phyloP scores from a whole-genome alignment of 1,139 yeast genomes.

The Ogataea hybrid region DNA sequence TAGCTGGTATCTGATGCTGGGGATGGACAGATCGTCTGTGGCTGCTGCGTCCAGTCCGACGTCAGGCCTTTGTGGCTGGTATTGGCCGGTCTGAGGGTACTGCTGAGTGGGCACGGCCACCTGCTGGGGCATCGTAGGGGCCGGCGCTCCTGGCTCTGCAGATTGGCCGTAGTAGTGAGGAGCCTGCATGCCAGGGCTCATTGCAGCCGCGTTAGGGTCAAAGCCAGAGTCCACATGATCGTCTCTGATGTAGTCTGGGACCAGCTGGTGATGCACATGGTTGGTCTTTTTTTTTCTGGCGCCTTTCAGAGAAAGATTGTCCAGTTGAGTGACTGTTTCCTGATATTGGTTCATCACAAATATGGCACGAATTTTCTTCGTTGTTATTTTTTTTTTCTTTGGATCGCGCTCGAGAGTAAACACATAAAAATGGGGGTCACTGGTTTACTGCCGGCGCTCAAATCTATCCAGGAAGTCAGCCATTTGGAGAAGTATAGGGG shows the following conservation, averaged over 20 bases:
- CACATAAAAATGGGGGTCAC: constrained; percentile 62
- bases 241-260: constrained; percentile 15
- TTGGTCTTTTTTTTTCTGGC: constrained; percentile 20
- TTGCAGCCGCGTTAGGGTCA: constrained; percentile 33
- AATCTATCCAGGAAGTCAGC: constrained; percentile 63
- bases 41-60: constrained; percentile 8
- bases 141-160: constrained; percentile 1
- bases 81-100: background rate
- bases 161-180: constrained; percentile 17
- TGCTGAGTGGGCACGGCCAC: background rate
- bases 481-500: constrained; percentile 66
- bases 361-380: constrained; percentile 4
- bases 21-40: constrained; percentile 40
- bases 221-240: constrained; percentile 16
- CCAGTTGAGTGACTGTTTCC: constrained; percentile 14
- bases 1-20: constrained; percentile 52
- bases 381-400: constrained; percentile 4
- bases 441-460: constrained; percentile 73
- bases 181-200: constrained; percentile 27
- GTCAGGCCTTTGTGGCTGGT: background rate
- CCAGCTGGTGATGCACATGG: constrained; percentile 29
- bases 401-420: constrained; percentile 9
- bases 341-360: constrained; percentile 13
- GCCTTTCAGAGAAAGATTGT: constrained; percentile 12
- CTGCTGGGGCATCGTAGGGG: background rate